Base-by-base conservation (phyloP, 1,284 basidiomycete species). In the Rhodotorula sp. region DNA sequence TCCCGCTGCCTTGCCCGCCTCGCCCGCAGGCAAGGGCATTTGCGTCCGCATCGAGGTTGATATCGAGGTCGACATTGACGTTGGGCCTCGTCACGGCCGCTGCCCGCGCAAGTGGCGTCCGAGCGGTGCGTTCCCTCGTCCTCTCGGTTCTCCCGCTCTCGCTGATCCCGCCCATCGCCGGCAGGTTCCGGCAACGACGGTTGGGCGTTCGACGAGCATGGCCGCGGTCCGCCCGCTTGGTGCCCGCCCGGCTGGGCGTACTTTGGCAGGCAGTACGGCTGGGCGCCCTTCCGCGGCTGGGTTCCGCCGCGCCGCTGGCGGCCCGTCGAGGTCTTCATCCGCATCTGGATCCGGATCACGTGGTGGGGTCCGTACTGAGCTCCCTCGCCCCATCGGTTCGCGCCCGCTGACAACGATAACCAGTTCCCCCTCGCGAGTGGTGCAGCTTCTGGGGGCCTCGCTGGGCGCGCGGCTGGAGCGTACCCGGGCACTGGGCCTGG, bases 251-350 rank as follows among this genome's bases (percentile, higher is more conserved):
- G 60, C 34, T 61, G 48, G 48, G 60, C 60, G 34, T 61, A 51
- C 48, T 61, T 61, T 27, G 60, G 60, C 15, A 21, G 36, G 22
- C 5, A 17, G 48, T 27, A 51, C 36, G 34, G 34, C 27, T 61
- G 60, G 60, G 60, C 60, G 27, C 60, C 60, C 15, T 51, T 8
- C 60, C 21, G 22, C 32, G 60, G 60, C 48, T 61, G 60, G 60
- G 36, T 37, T 13, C 60, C 60, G 9, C 37, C 48, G 19, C 34
- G 48, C 27, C 10, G 22, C 41, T 61, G 60, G 60, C 46, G 60
- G 7, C 60, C 60, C 10, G 27, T 21, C 36, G 32, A 27, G 29
- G 60, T 61, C 48, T 61, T 61, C 34, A n/a, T 61, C 46, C 32
- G 50, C 32, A 46, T 61, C 60, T 41, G 37, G 39, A 22, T 58